phyloP scores from a whole-genome alignment of 164 flowering plant species.

The Akebia trifoliata region DNA sequence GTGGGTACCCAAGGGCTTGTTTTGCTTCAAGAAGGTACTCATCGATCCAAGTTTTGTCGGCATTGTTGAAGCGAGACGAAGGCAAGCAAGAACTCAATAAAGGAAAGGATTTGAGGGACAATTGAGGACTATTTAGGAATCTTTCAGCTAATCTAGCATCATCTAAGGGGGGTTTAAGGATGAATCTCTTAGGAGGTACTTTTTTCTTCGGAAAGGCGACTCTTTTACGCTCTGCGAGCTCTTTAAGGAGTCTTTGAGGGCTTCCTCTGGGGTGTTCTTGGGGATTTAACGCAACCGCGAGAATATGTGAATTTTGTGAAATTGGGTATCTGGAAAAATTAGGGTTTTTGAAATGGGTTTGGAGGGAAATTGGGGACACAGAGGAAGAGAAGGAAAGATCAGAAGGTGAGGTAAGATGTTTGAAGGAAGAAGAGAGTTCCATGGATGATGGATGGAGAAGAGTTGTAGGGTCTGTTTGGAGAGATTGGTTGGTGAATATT shows the following conservation, averaged over 20 bases:
- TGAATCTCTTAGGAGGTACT: slow-evolving; percentile 67
- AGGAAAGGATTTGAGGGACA: slow-evolving; percentile 86
- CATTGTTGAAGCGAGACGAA: slow-evolving; percentile 62
- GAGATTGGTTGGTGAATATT: slow-evolving; percentile 2
- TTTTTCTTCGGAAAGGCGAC: slow-evolving; percentile 60
- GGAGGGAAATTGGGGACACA: slow-evolving; percentile 39
- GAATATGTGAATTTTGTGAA: slow-evolving; percentile 22
- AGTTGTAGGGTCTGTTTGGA: neutral
- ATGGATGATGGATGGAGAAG: slow-evolving; percentile 18
- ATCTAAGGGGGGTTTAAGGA: slow-evolving; percentile 88
- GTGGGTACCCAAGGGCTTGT: slow-evolving; percentile 90
- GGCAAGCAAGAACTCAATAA: slow-evolving; percentile 89
- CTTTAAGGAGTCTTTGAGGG: slow-evolving; percentile 87
- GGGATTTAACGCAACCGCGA: slow-evolving; percentile 61
- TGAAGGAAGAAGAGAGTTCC: slow-evolving; percentile 62
- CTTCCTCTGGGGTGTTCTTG: slow-evolving; percentile 63
- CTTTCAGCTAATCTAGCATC: slow-evolving; percentile 65
- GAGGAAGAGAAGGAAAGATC: slow-evolving; percentile 67
- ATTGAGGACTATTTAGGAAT: slow-evolving; percentile 85
- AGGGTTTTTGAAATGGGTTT: slow-evolving; percentile 31
- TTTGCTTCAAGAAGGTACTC: slow-evolving; percentile 92
- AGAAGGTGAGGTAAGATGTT: slow-evolving; percentile 23
- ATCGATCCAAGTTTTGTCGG: slow-evolving; percentile 87
- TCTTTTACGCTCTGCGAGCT: slow-evolving; percentile 77
- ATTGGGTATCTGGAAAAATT: slow-evolving; percentile 20